Conservation (phyloP, 148 eudicot genomes). For the Beta vulgaris region DNA sequence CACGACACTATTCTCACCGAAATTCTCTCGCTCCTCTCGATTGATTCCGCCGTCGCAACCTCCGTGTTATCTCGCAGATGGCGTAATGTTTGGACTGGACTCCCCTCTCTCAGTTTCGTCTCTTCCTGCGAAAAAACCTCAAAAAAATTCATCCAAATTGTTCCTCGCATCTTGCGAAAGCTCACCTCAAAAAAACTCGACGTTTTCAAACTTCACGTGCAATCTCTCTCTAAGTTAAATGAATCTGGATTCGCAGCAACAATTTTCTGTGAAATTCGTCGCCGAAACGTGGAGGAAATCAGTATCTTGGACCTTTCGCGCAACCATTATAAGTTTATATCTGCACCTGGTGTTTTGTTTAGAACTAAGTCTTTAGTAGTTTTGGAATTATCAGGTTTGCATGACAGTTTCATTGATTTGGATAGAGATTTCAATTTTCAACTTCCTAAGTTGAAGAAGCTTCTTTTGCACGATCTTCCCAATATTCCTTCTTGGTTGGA, state of each 20-base stretch:
- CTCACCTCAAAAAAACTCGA: background rate
- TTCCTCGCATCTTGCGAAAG: background rate
- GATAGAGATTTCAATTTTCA: no score
- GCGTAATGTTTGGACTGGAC: slow-evolving; percentile 12
- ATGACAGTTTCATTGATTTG: no score
- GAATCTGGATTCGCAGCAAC: background rate
- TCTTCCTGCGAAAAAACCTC: background rate
- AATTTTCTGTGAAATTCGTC: background rate
- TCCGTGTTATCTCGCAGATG: slow-evolving; percentile 6
- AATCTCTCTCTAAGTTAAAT: background rate
- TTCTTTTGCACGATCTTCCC: no score
- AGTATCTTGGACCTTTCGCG: background rate
- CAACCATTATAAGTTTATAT: no score
- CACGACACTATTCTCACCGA: background rate
- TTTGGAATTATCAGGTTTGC: background rate
- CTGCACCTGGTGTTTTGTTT: background rate
- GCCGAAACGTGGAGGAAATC: background rate
- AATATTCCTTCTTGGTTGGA: no score
- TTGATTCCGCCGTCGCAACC: slow-evolving; percentile 6
- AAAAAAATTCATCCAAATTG: background rate
- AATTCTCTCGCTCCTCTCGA: slow-evolving; percentile 17
- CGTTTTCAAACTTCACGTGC: background rate
- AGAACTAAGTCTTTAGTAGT: background rate
- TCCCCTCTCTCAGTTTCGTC: background rate
- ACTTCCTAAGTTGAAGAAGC: no score